Evolutionary conservation across 2,329 filamentous ascomycete genomes (phyloP).

Genomic region (Pseudogymnoascus pannorum): DNA sequence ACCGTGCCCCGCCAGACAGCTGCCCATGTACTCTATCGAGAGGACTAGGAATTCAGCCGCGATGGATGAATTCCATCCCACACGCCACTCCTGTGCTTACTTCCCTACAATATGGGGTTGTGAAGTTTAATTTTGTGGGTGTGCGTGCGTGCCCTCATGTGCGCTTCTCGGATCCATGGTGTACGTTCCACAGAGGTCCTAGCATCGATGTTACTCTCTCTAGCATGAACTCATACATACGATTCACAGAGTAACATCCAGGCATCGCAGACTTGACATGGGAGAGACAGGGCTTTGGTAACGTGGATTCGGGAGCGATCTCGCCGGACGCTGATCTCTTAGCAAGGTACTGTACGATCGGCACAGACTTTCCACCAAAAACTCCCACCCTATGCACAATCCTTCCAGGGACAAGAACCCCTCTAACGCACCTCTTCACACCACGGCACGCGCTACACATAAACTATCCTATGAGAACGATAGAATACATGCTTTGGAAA

Average conservation of each 20-base stretch:
- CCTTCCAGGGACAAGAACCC: neutral
- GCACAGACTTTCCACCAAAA: constrained; percentile 2
- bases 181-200: constrained; percentile 1
- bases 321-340: constrained; percentile 1
- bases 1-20: neutral
- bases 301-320: constrained; percentile 7
- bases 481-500: neutral
- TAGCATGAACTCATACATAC: constrained; percentile 6
- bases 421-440: neutral
- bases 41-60: constrained; percentile 1
- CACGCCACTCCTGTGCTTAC: constrained; percentile 1
- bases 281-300: neutral
- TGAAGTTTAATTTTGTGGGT: constrained; percentile 6
- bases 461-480: neutral
- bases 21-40: constrained; percentile 1
- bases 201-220: constrained; percentile 1
- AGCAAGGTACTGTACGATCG: constrained; percentile 5
- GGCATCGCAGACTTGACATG: constrained; percentile 1
- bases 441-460: neutral
- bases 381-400: constrained; percentile 1
- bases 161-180: constrained; percentile 5
- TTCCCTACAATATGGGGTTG: neutral
- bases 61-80: neutral
- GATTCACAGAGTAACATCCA: constrained; percentile 1
- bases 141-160: neutral